Evolutionary conservation across 352 stramenopile species (phyloP).

Genomic region (Phytophthora citrophthora): DNA sequence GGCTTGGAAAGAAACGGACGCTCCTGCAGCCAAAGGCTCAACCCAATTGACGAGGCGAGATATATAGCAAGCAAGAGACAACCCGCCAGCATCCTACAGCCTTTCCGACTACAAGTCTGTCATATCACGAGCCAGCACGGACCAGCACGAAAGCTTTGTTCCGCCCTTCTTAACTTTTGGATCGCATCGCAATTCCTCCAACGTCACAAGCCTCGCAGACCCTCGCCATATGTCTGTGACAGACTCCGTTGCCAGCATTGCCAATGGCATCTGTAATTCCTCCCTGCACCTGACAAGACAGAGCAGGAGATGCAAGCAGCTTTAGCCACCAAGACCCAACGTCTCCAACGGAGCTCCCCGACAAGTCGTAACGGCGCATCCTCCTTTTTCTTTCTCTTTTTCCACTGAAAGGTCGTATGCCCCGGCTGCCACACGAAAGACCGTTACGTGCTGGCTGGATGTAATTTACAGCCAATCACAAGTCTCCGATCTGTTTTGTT

Average conservation of each 20-base stretch:
- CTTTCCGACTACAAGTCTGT: no score
- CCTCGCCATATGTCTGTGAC: conserved; percentile 7
- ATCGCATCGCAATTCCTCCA: conserved; percentile 23
- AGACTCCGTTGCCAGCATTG: conserved; percentile 15
- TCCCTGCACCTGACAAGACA: no score
- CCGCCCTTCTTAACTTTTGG: not conserved
- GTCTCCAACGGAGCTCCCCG: not conserved
- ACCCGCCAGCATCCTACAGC: no score
- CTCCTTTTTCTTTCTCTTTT: conserved; percentile 17
- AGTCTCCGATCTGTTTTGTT: not conserved
- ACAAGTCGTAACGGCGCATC: conserved; percentile 5
- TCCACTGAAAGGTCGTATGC: conserved; percentile 25
- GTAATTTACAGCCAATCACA: conserved; percentile 15
- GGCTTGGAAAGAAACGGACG: conserved; percentile 18
- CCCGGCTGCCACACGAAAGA: conserved; percentile 5
- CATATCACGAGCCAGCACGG: no score
- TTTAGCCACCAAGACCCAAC: conserved; percentile 6
- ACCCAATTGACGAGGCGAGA: not conserved
- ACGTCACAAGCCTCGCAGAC: conserved; percentile 4
- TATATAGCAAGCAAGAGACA: no score
- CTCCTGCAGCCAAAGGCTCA: not conserved
- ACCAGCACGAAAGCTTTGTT: not conserved
- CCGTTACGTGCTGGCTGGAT: conserved; percentile 23
- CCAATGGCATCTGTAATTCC: conserved; percentile 2
- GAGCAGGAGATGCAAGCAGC: no score